These are phyloP conservation scores for Botrytis porri DNA, from an alignment of 2,329 filamentous ascomycete species.

Conservation along the genomic window DNA sequence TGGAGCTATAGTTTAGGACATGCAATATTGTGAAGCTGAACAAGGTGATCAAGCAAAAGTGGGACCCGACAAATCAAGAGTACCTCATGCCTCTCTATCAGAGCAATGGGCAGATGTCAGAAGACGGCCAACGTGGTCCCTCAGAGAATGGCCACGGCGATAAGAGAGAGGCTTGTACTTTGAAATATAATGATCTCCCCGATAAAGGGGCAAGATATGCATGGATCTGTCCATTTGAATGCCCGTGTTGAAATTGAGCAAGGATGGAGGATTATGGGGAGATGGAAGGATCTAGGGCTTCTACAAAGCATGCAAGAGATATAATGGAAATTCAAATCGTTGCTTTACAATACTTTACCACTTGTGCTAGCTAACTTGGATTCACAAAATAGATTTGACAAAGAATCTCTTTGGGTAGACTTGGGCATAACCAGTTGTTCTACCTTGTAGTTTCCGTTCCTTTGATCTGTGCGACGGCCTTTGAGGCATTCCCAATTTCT, in stretches of 20 bases:
- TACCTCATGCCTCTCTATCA: conserved; percentile 12
- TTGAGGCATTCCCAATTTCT: background rate
- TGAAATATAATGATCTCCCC: background rate
- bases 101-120: background rate
- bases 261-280: background rate
- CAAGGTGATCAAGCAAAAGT: background rate
- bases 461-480: background rate
- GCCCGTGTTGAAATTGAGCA: background rate
- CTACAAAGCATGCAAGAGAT: background rate
- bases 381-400: background rate
- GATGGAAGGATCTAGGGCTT: background rate
- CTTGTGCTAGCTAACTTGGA: too few relatives aligned
- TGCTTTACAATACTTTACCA: background rate
- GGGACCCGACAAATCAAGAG: background rate
- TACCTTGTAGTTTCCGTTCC: background rate
- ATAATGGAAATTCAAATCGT: background rate
- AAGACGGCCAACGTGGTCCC: background rate
- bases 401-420: background rate
- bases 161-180: background rate
- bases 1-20: background rate
- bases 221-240: conserved; percentile 9
- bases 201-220: background rate
- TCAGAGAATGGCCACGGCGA: background rate
- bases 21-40: background rate
- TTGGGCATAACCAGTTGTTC: background rate